A percentile compares a stretch with the other conserved stretches of the same genome.
These are phyloP conservation scores for Anthoceros angustus DNA, from an alignment of 225 moss, liverwort and hornwort genomes.

Conservation along the genomic window DNA sequence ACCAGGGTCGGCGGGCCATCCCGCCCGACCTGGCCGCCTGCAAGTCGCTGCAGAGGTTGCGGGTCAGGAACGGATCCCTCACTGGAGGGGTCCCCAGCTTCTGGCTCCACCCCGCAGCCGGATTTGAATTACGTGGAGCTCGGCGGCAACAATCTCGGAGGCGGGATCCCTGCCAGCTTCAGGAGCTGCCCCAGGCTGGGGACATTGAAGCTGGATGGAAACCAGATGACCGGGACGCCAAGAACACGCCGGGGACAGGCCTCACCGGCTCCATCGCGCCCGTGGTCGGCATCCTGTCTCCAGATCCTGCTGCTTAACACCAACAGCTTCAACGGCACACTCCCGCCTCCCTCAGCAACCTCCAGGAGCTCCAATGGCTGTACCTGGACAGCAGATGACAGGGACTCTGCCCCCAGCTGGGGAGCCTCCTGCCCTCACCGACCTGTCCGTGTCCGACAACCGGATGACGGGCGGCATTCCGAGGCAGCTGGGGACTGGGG, in stretches of 20 bases:
- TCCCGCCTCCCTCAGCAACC: not conserved
- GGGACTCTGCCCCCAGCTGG: not conserved
- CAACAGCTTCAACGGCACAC: not conserved
- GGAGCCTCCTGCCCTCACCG: not conserved
- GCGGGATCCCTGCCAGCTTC: slow-evolving; percentile 14
- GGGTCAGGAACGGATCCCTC: slow-evolving; percentile 7
- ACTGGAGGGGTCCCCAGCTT: slow-evolving; percentile 10
- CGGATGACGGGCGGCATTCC: not conserved
- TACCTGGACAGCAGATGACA: not conserved
- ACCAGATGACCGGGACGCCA: not conserved
- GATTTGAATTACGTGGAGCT: slow-evolving; percentile 8
- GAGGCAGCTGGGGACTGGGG: not conserved
- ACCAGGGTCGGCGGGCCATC: not conserved
- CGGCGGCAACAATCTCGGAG: slow-evolving; percentile 14
- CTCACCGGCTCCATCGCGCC: slow-evolving; percentile 1
- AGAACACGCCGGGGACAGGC: not conserved
- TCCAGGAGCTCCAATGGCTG: not conserved
- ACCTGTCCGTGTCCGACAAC: not conserved
- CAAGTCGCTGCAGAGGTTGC: not conserved
- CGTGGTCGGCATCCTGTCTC: not conserved
- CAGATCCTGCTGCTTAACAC: not conserved
- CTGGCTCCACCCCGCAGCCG: slow-evolving; percentile 15
- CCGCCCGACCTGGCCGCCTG: not conserved
- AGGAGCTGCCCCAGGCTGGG: not conserved
- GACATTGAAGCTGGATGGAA: not conserved